phyloP scores from a whole-genome alignment of 306 rosid species.

The Senna tora region DNA sequence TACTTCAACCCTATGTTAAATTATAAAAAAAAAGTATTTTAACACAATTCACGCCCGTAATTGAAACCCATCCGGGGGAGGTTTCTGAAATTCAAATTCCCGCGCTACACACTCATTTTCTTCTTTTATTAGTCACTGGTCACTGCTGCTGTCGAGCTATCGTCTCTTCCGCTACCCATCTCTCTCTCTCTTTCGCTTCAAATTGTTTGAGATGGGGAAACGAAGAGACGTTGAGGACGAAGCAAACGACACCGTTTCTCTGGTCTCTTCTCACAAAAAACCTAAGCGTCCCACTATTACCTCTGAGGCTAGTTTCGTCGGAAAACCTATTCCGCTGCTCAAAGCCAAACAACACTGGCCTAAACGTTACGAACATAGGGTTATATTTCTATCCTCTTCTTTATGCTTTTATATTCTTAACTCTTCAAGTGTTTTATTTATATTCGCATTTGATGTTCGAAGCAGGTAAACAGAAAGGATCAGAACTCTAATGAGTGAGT shows the following conservation, averaged over 20 bases:
- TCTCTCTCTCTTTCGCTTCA: background rate
- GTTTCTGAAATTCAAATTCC: background rate
- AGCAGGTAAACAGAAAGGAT: constrained; percentile 22
- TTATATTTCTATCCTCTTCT: background rate
- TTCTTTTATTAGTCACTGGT: background rate
- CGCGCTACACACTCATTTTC: background rate
- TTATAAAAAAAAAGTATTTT: too few species aligned
- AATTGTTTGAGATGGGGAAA: constrained; percentile 20
- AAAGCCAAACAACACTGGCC: constrained; percentile 48
- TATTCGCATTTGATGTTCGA: background rate
- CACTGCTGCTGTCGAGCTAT: background rate
- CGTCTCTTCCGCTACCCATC: background rate
- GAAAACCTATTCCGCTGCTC: constrained; percentile 30
- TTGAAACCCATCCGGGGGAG: background rate
- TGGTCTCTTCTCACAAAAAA: constrained; percentile 34
- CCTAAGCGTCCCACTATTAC: background rate
- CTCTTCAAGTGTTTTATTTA: accelerated
- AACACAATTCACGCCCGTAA: too few species aligned
- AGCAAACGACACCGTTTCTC: constrained; percentile 19
- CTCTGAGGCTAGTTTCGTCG: constrained; percentile 29
- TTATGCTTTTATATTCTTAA: background rate
- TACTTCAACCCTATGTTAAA: too few species aligned
- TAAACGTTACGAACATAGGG: constrained; percentile 31
- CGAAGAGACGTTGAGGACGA: background rate
- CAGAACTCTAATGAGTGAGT: constrained; percentile 31